phyloP scores from a whole-genome alignment of 257 asterid species.

The Fraxinus excelsior region DNA sequence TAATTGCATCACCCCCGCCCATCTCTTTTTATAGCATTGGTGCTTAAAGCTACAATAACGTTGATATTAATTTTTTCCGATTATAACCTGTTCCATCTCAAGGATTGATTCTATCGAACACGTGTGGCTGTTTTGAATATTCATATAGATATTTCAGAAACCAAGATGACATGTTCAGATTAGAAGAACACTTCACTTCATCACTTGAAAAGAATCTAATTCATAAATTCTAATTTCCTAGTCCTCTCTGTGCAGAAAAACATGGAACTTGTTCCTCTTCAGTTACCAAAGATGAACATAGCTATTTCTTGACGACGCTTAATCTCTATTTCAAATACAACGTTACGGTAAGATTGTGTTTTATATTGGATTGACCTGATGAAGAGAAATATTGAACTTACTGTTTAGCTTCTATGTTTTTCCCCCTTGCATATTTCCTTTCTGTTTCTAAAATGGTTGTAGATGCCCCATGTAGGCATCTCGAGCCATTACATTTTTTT shows the following conservation, averaged over 20 bases:
- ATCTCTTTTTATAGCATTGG: background rate
- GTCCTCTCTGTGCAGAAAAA: conserved; percentile 57
- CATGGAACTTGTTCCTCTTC: conserved; percentile 90
- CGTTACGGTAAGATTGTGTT: conserved; percentile 69
- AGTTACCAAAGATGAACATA: conserved; percentile 73
- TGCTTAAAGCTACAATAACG: conserved; percentile 8
- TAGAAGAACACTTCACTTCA: conserved; percentile 3
- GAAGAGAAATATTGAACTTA: background rate
- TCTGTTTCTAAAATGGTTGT: background rate
- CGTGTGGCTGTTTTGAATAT: conserved; percentile 10
- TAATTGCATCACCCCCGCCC: background rate
- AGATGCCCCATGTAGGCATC: no score
- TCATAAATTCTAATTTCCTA: conserved; percentile 11
- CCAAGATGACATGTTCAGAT: background rate
- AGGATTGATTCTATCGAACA: conserved; percentile 12
- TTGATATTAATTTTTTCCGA: conserved; percentile 9
- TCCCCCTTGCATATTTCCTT: conserved; percentile 5
- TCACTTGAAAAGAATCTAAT: conserved; percentile 23
- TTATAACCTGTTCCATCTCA: background rate
- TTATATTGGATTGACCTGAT: background rate
- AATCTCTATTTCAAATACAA: conserved; percentile 76
- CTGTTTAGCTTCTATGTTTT: background rate
- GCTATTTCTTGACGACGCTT: conserved; percentile 70
- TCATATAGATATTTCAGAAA: conserved; percentile 5
- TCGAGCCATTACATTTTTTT: background rate